These are phyloP conservation scores for Ricinus communis DNA, from an alignment of 345 rosid genomes.

Conservation along the genomic window DNA sequence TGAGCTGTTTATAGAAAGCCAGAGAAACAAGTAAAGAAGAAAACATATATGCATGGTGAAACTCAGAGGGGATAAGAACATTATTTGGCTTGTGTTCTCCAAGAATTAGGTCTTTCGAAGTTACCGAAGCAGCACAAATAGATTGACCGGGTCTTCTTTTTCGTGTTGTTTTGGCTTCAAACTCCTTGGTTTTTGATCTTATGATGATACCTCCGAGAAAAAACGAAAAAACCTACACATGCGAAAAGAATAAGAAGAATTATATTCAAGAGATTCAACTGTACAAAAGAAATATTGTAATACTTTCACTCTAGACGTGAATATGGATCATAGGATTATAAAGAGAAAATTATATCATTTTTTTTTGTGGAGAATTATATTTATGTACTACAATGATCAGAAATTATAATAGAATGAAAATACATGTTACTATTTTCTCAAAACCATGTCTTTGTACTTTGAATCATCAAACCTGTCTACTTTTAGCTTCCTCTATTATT, in stretches of 20 bases:
- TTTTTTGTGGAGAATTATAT: background rate
- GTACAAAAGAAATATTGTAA: background rate
- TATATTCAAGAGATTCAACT: background rate
- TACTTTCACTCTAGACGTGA: background rate
- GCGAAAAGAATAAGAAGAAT: background rate
- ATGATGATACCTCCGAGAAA: background rate
- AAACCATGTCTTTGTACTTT: no score
- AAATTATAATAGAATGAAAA: background rate
- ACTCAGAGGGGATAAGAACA: no score
- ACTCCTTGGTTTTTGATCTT: background rate
- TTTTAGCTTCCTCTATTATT: no score
- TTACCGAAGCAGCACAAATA: background rate
- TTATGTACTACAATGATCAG: background rate
- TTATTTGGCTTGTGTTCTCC: background rate
- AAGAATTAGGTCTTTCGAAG: background rate
- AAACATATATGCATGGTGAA: background rate
- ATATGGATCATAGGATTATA: background rate
- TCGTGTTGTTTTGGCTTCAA: background rate
- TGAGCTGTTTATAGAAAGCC: constrained; percentile 2
- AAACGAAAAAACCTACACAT: background rate
- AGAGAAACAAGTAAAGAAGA: background rate
- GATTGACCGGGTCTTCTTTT: background rate
- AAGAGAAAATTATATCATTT: background rate
- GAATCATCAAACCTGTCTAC: no score
- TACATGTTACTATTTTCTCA: background rate